Base-by-base conservation (phyloP, 1,284 basidiomycete genomes). In the Ganoderma sp. region DNA sequence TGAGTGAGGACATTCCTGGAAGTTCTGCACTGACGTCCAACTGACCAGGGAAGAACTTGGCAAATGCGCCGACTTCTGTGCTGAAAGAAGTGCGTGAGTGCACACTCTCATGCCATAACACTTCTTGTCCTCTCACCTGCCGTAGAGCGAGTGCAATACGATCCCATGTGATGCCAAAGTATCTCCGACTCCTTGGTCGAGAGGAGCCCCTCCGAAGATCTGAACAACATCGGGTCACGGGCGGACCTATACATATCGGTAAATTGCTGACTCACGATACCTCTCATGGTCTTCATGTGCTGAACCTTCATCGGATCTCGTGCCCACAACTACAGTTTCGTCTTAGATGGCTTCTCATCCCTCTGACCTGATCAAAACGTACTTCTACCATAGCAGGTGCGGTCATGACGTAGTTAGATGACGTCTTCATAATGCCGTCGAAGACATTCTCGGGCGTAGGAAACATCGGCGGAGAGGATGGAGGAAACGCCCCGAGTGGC, bases 361-460 rank as follows among this genome's bases (percentile, higher is more conserved):
- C 41, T 32, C 2, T 12, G n/a, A 22, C 37, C 17, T 12, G 15
- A 42, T 28, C 15, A 22, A 28, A 58, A 34, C 69, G 22, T 63
- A 77, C 79, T 69, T 80, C 78, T 14, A 77, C 68, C 41, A 78
- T 71, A 0, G 73, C 64, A 1, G 78, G 78, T 8, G 78, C 77
- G 12, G 71, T 73, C 59, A 69, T 74, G 14, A 76, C 62, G 25
- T 71, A 68, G n/a, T 72, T 69, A 32, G 67, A 69, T 10, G 63
- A 63, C 19, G 74, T 75, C 19, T 59, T 68, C 1, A 74, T 62
- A 12, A 69, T 28, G 7, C 69, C 72, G 2, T 74, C 68, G n/a
- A 76, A 75, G 1, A 77, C 71, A 17, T 61, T 65, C 2, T 75
- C 71, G 3, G 76, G 69, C 15, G 75, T 76, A 1, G 76, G 74